Evolutionary conservation across 176 grass and related monocot species (phyloP).

Genomic region (Coix lacrymajobi): DNA sequence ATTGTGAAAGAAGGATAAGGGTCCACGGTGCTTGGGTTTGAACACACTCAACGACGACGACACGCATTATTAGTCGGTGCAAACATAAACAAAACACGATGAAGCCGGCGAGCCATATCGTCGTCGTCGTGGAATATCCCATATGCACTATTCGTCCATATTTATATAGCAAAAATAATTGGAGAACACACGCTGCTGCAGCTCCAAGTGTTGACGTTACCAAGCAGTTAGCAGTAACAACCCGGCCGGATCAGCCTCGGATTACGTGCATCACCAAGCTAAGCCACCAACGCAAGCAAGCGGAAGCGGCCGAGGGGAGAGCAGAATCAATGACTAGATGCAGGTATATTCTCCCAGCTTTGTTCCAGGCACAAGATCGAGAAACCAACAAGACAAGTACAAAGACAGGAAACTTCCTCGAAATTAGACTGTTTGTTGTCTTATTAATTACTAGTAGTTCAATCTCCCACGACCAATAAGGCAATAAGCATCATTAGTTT

Average conservation of each 20-base stretch:
- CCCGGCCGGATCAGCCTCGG: background rate
- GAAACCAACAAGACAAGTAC: background rate
- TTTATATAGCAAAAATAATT: too few species aligned
- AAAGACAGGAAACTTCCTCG: background rate
- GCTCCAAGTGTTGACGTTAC: background rate
- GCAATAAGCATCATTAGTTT: background rate
- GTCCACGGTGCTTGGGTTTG: too few species aligned
- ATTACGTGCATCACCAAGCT: background rate
- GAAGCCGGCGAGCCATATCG: too few species aligned
- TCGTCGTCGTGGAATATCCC: too few species aligned
- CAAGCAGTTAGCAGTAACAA: background rate
- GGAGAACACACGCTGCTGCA: background rate
- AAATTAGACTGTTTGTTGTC: background rate
- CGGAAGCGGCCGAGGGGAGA: background rate
- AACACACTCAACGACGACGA: too few species aligned
- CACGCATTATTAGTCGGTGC: too few species aligned
- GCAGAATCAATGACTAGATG: background rate
- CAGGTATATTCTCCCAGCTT: background rate
- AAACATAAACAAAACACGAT: too few species aligned
- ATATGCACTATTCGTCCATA: too few species aligned
- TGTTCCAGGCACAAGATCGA: background rate
- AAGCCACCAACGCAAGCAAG: background rate
- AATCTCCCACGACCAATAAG: background rate
- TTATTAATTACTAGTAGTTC: too few species aligned
- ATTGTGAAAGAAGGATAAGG: too few species aligned